Base-by-base conservation (phyloP, 1,284 basidiomycete genomes). In the Marasmius tenuissimus region DNA sequence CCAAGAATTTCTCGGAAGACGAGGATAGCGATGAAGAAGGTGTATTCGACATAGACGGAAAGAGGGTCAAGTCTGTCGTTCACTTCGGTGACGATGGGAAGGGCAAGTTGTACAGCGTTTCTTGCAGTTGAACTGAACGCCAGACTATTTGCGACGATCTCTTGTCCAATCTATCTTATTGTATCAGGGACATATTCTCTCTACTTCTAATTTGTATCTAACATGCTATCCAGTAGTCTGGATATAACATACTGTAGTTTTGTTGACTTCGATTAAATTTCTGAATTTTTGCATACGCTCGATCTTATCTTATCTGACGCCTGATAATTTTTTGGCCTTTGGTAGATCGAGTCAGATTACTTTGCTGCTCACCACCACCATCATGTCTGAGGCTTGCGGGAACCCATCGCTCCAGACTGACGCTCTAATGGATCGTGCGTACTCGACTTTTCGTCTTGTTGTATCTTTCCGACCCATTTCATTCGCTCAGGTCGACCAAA, bases 391-490 rank as follows among this genome's bases (percentile, higher is more conserved):
- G 39, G 81, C 84, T 57, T 90, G 88, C 69, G 88, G 84, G 60
- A 87, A 87, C 67, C 85, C 87, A n/a, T 72, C 75, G 42, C 70
- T 72, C 8, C 86, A 87, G 50, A 71, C 75, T 47, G 85, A 88
- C 72, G 80, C 78, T 6, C 72, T 87, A 37, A 91, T 91, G 88
- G 78, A 78, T 66, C 84, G 88, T 89, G 71, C 71, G 86, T 73
- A 14, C 37, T 39, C 57, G 4, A 49, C 27, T 33, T 40, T 9
- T 37, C 22, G 1, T 33, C 40, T n/a, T 27, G 6, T 33, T 3
- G 22, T 42, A 33, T 37, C n/a, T 16, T 3, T 50, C n/a, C 53
- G 20, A 60, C 40, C 45, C 34, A 45, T 48, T 57, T 52, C 22
- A 8, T n/a, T 16, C 20, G 11, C 58, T 11, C 61, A 92, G 89